A percentile compares a stretch with the other conserved stretches of the same genome.
These are phyloP conservation scores for Schizothecium vesticola DNA, from an alignment of 495 filamentous ascomycete species.

Conservation along the genomic window DNA sequence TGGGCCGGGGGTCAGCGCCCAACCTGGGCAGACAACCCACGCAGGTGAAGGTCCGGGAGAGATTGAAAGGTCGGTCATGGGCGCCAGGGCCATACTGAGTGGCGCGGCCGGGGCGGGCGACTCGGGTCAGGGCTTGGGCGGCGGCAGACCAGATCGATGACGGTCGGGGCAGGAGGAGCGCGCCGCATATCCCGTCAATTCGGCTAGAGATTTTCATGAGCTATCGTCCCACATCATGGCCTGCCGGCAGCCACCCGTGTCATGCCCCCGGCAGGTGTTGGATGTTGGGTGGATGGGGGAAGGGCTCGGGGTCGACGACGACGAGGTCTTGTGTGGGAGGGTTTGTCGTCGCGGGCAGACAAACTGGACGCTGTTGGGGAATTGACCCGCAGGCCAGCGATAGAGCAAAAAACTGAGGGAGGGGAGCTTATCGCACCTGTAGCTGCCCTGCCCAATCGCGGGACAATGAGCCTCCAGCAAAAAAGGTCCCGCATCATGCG, in stretches of 20 bases:
- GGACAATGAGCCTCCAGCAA: background rate
- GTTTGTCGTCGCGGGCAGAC: slow-evolving; percentile 3
- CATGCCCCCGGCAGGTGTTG: slow-evolving; percentile 14
- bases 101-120: background rate
- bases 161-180: slow-evolving; percentile 39
- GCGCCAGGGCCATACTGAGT: slow-evolving; percentile 13
- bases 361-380: slow-evolving; percentile 7
- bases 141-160: slow-evolving; percentile 28
- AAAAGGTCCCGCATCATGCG: background rate
- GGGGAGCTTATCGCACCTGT: background rate
- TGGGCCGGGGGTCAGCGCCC: background rate
- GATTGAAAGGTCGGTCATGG: background rate
- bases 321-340: background rate
- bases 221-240: slow-evolving; percentile 44
- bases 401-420: slow-evolving; percentile 13
- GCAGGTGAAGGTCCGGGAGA: background rate
- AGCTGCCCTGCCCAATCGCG: background rate
- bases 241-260: slow-evolving; percentile 33
- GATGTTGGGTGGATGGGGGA: background rate
- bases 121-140: background rate
- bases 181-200: slow-evolving; percentile 50
- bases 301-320: background rate
- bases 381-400: background rate
- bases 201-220: slow-evolving; percentile 50
- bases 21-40: background rate